phyloP scores from a whole-genome alignment of 2,329 filamentous ascomycete species.

The Cryoendolithus antarcticus region DNA sequence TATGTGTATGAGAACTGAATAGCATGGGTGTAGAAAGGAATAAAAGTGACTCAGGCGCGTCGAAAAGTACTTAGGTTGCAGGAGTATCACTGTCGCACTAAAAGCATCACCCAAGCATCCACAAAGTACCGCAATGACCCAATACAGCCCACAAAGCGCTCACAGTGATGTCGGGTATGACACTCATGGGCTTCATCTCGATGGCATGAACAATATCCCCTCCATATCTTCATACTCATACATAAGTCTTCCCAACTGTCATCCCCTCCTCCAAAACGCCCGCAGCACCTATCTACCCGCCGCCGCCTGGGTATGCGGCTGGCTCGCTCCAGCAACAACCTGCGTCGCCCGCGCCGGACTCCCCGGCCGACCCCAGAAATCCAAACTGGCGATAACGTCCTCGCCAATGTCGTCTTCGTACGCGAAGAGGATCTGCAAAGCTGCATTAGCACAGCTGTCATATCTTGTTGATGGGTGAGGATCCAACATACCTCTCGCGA shows the following conservation, averaged over 20 bases:
- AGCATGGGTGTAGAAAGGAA: no score
- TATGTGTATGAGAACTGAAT: no score
- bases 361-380: slow-evolving; percentile 62
- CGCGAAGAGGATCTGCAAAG: slow-evolving; percentile 75
- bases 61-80: no score
- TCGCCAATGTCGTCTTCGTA: slow-evolving; percentile 93
- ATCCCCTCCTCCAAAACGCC: neutral
- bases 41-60: no score
- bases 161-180: no score
- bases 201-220: neutral
- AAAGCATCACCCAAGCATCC: no score
- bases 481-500: slow-evolving; percentile 74
- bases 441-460: slow-evolving; percentile 9
- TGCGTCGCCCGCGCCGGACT: neutral
- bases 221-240: neutral
- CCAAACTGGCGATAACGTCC: slow-evolving; percentile 85
- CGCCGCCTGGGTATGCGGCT: neutral
- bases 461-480: no score
- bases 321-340: neutral
- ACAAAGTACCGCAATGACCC: no score
- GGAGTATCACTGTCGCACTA: no score
- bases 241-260: neutral
- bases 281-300: neutral
- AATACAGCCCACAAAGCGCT: no score
- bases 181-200: no score